Base-by-base conservation (phyloP, 2,329 filamentous ascomycete genomes). In the Sarocladiaceae sp. region DNA sequence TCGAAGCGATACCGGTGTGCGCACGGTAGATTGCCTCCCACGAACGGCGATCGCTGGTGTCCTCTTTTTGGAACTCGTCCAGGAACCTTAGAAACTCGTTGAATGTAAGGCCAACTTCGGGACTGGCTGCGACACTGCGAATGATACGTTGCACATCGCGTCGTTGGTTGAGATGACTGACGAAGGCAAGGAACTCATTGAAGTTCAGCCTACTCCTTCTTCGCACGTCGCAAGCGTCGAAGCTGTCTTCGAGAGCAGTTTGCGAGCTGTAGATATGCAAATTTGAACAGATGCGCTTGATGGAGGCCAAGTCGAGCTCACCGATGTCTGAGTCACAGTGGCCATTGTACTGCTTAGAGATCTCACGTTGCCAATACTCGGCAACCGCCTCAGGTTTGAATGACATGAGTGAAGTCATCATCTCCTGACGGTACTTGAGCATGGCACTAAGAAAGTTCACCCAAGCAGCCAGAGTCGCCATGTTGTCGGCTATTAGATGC, bases 201-300 rank as follows among this genome's bases (percentile, higher is more conserved):
- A 90, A 96, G 64, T 88, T 86, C 51, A 99, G 76, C 50, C 78
- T 80, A 22, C 86, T 86, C 2, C 77, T 80, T 49, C 74, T 71
- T 22, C 79, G 77, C n/a, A 73, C 72, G 62, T 93, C 88, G 5
- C 88, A 89, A 54, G 82, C 78, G 53, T 81, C 75, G 61, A 97
- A 97, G 60, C 87, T 88, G 28, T 79, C 75, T 52, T 82, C 83
- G 4, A 97, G 75, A 42, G 88, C 86, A 52, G 82, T 80, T 55
- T 86, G 83, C 2, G 90, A 88, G 62, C 89, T 90, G 67, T 97
- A 92, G 61, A 99, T 96, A 66, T 97, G 92, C 44, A 97, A 76
- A 62, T 87, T 92, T 55, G 88, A 87, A 71, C 94, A 97, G 13
- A 97, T 78, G 54, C 86, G 84, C 64, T 92, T 87, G 26, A 96